Base-by-base conservation (phyloP, 108 stramenopile species). In the Fragilaria crotonensis region DNA sequence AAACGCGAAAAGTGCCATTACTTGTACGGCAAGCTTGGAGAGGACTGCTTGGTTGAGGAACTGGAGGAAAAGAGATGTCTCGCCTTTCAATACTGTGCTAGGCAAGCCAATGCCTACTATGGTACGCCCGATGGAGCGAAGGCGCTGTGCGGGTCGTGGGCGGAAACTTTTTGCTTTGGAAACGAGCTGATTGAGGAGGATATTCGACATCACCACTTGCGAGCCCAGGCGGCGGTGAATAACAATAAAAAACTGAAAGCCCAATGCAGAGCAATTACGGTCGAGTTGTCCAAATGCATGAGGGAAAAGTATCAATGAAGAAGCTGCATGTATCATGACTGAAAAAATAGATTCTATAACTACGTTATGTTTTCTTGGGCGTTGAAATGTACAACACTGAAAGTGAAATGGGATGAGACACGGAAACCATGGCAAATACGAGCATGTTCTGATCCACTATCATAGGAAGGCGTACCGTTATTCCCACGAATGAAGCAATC, bases 401-500 rank as follows among this genome's bases (percentile, higher is more conserved):
- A 7, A 0, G 0, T 23, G 21, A 30, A 11, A 27, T 41, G 30
- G 7, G 19, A 27, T 25, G 44, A 14, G 36, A 46, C 19, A 45
- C 1, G 29, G 17, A 30, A 1, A 48, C 7, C 14, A 33, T 25
- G 19, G 49, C 20, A 62, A 19, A 23, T 30, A 62, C 2, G 25
- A 62, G 27, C 31, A 14, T 41, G 14, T n/a, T 5, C 4, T 3
- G 4, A 4, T 27, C 3, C 30, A 41, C 36, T 7, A 41, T 41
- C 7, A 7, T 11, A 41, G 14, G 14, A 11, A 14, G 14, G 44
- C 67, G 20, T 27, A 69, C 68, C 99, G 77, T 99, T 99, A 71
- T 99, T 99, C 9, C 99, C 99, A 21, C 99, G 95, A 66, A 99
- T 96, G 63, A 99, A 99, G 65, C 95, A 96, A 72, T 99, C 99